Conservation (phyloP, 495 filamentous ascomycete species). For the Penicillium nucicola region DNA sequence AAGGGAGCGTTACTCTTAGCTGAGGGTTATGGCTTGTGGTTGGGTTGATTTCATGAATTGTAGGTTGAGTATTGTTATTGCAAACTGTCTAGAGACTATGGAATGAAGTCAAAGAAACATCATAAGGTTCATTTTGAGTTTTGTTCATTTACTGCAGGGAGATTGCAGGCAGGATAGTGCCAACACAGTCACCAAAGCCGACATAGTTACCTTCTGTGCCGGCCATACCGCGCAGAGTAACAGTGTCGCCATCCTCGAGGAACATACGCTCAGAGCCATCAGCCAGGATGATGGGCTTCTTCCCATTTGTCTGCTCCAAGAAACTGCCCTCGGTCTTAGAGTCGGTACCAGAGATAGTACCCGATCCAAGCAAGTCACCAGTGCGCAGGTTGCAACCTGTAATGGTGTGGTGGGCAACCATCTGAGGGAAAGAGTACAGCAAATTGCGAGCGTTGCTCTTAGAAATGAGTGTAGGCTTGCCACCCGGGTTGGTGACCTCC, state of each 20-base stretch:
- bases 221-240: slow-evolving; percentile 67
- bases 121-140: neutral
- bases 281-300: slow-evolving; percentile 60
- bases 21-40: neutral
- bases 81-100: slow-evolving; percentile 6
- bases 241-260: slow-evolving; percentile 79
- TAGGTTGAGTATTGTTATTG: neutral
- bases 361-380: slow-evolving; percentile 84
- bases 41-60: neutral
- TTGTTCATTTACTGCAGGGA: slow-evolving; percentile 15
- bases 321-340: slow-evolving; percentile 64
- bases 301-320: slow-evolving; percentile 73
- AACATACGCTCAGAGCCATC: slow-evolving; percentile 73
- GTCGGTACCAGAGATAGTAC: slow-evolving; percentile 80
- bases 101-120: slow-evolving; percentile 5
- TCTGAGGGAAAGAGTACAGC: slow-evolving; percentile 89
- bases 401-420: slow-evolving; percentile 88
- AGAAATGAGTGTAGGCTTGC: slow-evolving; percentile 62
- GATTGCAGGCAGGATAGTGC: slow-evolving; percentile 50
- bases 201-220: slow-evolving; percentile 59
- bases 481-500: slow-evolving; percentile 64
- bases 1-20: no score
- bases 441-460: slow-evolving; percentile 67
- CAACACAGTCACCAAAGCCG: slow-evolving; percentile 71
- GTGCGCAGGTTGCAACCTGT: slow-evolving; percentile 79